These are phyloP conservation scores for Capronia coronata DNA, from an alignment of 2,329 filamentous ascomycete species.

Conservation along the genomic window DNA sequence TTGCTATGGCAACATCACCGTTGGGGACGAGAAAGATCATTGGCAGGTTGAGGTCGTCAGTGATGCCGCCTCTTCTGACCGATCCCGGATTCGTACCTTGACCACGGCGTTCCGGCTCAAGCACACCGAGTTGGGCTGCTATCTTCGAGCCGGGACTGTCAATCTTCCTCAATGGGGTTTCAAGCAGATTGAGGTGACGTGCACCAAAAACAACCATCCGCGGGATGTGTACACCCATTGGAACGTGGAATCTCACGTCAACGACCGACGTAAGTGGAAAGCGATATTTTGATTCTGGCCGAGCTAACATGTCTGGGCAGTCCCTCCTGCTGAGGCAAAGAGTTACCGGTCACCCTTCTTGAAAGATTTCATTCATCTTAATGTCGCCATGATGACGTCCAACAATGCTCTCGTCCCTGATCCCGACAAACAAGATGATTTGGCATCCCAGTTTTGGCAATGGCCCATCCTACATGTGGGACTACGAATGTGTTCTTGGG, in stretches of 20 bases:
- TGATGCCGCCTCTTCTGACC: slow-evolving; percentile 80
- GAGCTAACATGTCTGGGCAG: slow-evolving; percentile 45
- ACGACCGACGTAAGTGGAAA: slow-evolving; percentile 72
- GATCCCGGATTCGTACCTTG: slow-evolving; percentile 77
- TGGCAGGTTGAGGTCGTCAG: slow-evolving; percentile 89
- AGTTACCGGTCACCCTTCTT: slow-evolving; percentile 96
- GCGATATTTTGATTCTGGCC: slow-evolving; percentile 3
- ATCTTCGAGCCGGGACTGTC: slow-evolving; percentile 87
- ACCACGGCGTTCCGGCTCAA: slow-evolving; percentile 87
- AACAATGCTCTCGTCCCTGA: slow-evolving; percentile 98
- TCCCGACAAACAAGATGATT: slow-evolving; percentile 96
- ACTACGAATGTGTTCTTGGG: slow-evolving; percentile 98
- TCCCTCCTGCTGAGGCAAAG: slow-evolving; percentile 80
- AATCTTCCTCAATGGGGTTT: slow-evolving; percentile 99
- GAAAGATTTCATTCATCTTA: slow-evolving; percentile 94
- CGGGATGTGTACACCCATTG: slow-evolving; percentile 94
- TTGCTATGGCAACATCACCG: slow-evolving; percentile 87
- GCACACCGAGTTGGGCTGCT: slow-evolving; percentile 78
- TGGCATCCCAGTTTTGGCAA: slow-evolving; percentile 96
- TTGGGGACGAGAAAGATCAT: slow-evolving; percentile 96
- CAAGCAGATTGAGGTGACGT: slow-evolving; percentile 98
- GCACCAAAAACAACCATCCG: slow-evolving; percentile 86
- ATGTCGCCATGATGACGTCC: slow-evolving; percentile 99
- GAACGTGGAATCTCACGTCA: slow-evolving; percentile 94
- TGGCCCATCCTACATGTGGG: slow-evolving; percentile 95